Evolutionary conservation across 352 stramenopile genomes (phyloP).

Genomic region (Globisporangium yorkense): DNA sequence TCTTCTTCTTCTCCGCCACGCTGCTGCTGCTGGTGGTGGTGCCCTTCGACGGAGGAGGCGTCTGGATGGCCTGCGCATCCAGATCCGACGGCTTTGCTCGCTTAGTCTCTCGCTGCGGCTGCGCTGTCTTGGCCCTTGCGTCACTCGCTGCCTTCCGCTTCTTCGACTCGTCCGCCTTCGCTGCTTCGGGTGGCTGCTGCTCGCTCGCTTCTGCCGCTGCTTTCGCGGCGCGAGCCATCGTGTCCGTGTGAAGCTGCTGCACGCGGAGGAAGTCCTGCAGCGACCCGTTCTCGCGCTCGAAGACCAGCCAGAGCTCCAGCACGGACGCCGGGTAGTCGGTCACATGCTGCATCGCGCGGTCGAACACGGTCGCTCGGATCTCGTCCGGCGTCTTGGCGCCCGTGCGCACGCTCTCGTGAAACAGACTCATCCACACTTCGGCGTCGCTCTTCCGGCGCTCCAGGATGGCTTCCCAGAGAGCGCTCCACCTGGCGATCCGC

Average conservation of each 20-base stretch:
- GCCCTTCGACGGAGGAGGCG: not conserved
- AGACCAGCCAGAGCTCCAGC: constrained; percentile 37
- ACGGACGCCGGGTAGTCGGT: constrained; percentile 25
- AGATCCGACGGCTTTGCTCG: constrained; percentile 13
- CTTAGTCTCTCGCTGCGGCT: constrained; percentile 13
- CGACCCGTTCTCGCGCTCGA: constrained; percentile 48
- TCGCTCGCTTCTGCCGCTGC: not conserved
- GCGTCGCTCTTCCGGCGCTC: constrained; percentile 15
- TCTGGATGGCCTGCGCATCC: not conserved
- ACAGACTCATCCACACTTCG: constrained; percentile 39
- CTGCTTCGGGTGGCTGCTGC: not conserved
- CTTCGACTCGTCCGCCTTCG: constrained; percentile 20
- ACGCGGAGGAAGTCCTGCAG: constrained; percentile 27
- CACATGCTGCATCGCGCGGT: constrained; percentile 24
- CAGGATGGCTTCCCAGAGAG: constrained; percentile 30
- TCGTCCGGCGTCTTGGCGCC: constrained; percentile 9
- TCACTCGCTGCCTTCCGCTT: constrained; percentile 14
- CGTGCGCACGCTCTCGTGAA: constrained; percentile 28
- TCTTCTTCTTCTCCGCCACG: constrained; percentile 22
- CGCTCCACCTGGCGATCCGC: constrained; percentile 20
- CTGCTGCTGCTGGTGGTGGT: not conserved
- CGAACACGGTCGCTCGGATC: constrained; percentile 38
- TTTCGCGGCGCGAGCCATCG: constrained; percentile 6
- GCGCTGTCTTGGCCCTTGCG: not conserved
- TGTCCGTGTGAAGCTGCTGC: constrained; percentile 22